phyloP scores from a whole-genome alignment of 169 alveolate genomes.

The Plasmodium coatneyi region DNA sequence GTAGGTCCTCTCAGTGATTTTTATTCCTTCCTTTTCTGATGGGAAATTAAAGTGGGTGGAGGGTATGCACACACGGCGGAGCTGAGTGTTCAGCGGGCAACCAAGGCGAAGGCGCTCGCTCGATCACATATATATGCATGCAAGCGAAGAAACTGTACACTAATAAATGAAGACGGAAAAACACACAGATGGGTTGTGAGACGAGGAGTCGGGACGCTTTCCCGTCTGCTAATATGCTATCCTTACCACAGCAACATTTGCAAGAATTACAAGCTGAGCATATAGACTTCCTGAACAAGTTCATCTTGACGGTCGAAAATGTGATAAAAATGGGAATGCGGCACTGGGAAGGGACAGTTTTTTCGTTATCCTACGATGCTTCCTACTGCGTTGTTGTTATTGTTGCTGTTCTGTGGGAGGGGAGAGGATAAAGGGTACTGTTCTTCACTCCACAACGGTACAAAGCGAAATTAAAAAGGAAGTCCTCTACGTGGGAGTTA shows the following conservation, averaged over 20 bases:
- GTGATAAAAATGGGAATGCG: neutral
- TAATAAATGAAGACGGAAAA: neutral
- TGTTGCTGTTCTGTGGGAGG: neutral
- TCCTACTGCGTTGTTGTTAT: neutral
- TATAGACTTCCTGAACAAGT: slow-evolving; percentile 37
- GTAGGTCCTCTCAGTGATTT: slow-evolving; percentile 66
- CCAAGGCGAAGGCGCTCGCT: neutral
- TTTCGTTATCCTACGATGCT: neutral
- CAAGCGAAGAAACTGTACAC: neutral
- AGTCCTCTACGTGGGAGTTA: neutral
- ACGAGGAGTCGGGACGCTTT: neutral
- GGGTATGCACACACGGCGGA: neutral
- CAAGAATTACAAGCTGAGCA: slow-evolving; percentile 54
- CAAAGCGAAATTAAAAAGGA: neutral
- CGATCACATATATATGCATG: neutral
- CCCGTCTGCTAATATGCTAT: neutral
- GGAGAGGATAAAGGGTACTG: neutral
- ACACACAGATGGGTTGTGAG: neutral
- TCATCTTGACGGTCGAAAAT: slow-evolving; percentile 24
- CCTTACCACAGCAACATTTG: slow-evolving; percentile 69
- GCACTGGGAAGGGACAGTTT: neutral
- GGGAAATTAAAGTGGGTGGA: neutral
- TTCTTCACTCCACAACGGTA: neutral
- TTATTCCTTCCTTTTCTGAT: slow-evolving; percentile 15
- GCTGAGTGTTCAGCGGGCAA: neutral